Base-by-base conservation (phyloP, 1,139 yeast genomes). In the Suhomyces yuchorum region DNA sequence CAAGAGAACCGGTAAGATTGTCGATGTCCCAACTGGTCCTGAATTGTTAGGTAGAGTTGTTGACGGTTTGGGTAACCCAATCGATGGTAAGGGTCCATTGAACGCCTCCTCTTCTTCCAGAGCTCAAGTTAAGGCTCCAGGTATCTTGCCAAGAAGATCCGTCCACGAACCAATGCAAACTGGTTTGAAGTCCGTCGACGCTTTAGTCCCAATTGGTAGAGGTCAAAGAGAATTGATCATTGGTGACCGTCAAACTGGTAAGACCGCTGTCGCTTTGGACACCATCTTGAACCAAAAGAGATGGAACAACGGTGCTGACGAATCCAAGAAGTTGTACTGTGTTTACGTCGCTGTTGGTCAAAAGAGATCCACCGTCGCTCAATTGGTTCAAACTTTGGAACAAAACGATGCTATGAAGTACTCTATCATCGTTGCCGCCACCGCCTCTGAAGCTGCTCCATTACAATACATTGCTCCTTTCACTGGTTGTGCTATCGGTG, bases 241-340 rank as follows among this genome's bases (percentile, higher is more conserved):
- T 73, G 99, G 99, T 87, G 99, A 93, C 78, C 93, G 99, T 85
- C 99, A 93, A 83, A 93, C 99, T 66, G 99, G 99, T 87, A 93
- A 93, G 85, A 93, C 99, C 70, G 97, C 98, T 61, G 97, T 93
- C 66, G 99, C 98, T 66, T 77, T 93, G 67, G 99, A 93, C 79
- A 85, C 99, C 79, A 93, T 93, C 72, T 86, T 93, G 73, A 93
- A 93, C 83, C 99, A 93, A 82, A 93, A 92, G 90, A 88, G 96
- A 81, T 90, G 97, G 96, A 93, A 95, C 85, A 75, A 81, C 66
- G 96, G 96, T 76, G 54, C 78, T 57, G 99, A 93, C 74, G 99
- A 93, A 84, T 77, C 85, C 72, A 93, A 95, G 87, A 93, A 93
- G 82, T 85, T 93, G 71, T 93, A 93, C 93, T 93, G 99, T 88